phyloP scores from a whole-genome alignment of 176 grass and related monocot genomes.

The Poa annua region DNA sequence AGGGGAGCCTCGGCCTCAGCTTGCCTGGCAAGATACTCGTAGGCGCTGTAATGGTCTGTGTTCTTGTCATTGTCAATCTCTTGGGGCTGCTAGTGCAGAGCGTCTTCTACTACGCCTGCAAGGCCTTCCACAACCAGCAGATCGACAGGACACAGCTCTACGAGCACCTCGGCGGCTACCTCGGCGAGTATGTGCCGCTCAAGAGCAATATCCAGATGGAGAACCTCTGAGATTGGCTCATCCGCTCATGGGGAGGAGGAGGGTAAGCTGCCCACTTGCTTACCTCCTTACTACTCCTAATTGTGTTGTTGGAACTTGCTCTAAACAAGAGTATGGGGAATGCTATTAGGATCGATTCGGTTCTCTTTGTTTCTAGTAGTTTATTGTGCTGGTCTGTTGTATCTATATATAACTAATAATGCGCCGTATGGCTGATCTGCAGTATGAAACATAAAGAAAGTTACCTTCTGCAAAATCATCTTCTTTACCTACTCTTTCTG shows the following conservation, averaged over 20 bases:
- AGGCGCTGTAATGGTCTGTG: conserved; percentile 66
- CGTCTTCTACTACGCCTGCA: conserved; percentile 97
- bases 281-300: conserved; percentile 32
- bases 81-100: conserved; percentile 87
- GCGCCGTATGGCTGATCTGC: background rate
- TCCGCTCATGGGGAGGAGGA: background rate
- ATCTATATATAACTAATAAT: conserved; percentile 41
- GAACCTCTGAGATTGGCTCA: conserved; percentile 58
- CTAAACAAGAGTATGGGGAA: conserved; percentile 40
- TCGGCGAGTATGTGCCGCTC: conserved; percentile 94
- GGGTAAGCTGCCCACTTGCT: conserved; percentile 45
- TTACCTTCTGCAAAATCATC: background rate
- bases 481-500: background rate
- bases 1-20: conserved; percentile 71
- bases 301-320: conserved; percentile 20
- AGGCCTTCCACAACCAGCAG: conserved; percentile 95
- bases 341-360: conserved; percentile 14
- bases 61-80: conserved; percentile 76
- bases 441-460: conserved; percentile 38
- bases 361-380: conserved; percentile 21
- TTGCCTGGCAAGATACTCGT: conserved; percentile 48
- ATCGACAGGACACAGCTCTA: conserved; percentile 80
- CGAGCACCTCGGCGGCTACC: conserved; percentile 91
- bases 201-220: conserved; percentile 98
- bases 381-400: conserved; percentile 17